Evolutionary conservation across 495 filamentous ascomycete species (phyloP), one percentile per base, ranked within the genome.

Genomic region (Mytilinidion resinicola): DNA sequence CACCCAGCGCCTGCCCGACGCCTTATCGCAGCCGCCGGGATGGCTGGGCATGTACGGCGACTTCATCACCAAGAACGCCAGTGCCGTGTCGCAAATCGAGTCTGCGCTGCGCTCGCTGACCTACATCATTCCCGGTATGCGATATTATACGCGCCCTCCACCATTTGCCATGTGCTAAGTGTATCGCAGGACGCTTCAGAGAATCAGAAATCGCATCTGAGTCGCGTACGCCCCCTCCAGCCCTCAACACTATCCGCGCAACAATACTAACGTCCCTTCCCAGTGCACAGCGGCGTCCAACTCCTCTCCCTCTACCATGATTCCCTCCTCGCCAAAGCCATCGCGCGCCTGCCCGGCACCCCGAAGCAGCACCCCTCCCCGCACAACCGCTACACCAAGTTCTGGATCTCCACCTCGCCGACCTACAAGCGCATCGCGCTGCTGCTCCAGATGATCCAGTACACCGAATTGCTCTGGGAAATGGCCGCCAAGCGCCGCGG

Each of bases 201-300:
- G 91, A 97, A 68, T 88, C 91, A 36, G 91, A 96, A 69, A 83
- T 97, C 63, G 86, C 92, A 57, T 96, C 93, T 61, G 93, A 98
- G 76, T 90, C 87, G 53, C 80, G 79, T 82, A 70, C 59, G 77
- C 72, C 30, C 34, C 51, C 51, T 30, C n/a, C 25, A 30, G 25
- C 25, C 25, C 25, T 3, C 25, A 30, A 30, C 25, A 30, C 25
- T 6, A 30, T 6, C 3, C 2, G 25, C 25, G 25, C 25, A 30
- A 30, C 25, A 3, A 14, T 37, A 15, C 42, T 34, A 12, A 17
- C 38, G 12, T 42, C 38, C 38, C 19, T 36, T 11, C 7, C 42
- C 60, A 82, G 80, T 97, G 17, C 91, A 98, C 66, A 89, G 86
- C 41, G 82, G 83, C 56, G 85, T 96, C 35, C 90, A 95, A 66